These are phyloP conservation scores for Chlorella sorokiniana DNA, from an alignment of 139 green algal genomes.

Conservation along the genomic window DNA sequence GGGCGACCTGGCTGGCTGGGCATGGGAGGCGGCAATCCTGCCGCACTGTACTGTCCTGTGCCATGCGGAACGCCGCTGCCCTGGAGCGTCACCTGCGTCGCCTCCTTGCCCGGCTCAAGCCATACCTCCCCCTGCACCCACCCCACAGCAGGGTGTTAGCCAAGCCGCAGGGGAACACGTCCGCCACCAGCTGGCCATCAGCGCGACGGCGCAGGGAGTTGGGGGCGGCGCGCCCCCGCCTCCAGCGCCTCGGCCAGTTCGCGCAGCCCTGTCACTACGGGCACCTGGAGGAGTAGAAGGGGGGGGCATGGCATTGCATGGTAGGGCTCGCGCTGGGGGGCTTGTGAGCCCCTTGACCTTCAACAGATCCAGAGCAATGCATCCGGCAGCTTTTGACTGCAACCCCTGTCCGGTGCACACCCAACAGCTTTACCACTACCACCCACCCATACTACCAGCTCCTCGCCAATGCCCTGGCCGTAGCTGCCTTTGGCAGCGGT, in stretches of 20 bases:
- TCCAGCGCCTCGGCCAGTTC: conserved; percentile 60
- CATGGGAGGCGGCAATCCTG: not conserved
- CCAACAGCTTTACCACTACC: not conserved
- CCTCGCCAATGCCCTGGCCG: conserved; percentile 64
- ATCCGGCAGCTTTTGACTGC: no score
- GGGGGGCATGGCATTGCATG: not conserved
- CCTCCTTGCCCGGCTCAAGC: conserved; percentile 67
- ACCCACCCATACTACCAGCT: conserved; percentile 45
- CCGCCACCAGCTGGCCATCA: conserved; percentile 55
- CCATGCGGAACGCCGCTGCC: not conserved
- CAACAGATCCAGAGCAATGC: not conserved
- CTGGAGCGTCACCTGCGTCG: conserved; percentile 51
- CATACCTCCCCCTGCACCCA: conserved; percentile 70
- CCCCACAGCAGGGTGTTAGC: conserved; percentile 56
- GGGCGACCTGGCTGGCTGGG: no score
- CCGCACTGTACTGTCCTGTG: not conserved
- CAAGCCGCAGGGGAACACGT: conserved; percentile 60
- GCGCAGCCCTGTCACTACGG: conserved; percentile 51
- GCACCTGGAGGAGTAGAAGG: conserved; percentile 22
- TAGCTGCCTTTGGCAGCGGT: conserved; percentile 62
- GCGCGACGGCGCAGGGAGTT: conserved; percentile 3
- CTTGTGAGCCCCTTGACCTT: no score
- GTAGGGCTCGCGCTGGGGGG: no score
- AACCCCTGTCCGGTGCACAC: no score
- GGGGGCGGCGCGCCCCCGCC: conserved; percentile 40